phyloP scores from a whole-genome alignment of 306 rosid species.

The Ammopiptanthus mongolicus region DNA sequence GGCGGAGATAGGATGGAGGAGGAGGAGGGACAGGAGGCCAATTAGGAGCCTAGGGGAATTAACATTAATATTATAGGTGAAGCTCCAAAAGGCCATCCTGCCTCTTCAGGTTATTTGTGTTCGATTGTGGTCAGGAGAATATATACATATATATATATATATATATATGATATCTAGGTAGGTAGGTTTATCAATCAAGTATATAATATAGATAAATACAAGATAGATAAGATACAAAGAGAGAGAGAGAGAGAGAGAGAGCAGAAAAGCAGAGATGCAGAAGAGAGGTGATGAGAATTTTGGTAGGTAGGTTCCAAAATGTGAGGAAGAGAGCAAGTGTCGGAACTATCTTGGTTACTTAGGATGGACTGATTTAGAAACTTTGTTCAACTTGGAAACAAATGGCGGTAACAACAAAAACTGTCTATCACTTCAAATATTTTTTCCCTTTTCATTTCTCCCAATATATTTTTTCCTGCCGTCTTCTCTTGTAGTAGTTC shows the following conservation, averaged over 20 bases:
- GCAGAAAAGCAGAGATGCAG: neutral
- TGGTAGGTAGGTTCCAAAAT: neutral
- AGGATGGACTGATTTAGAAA: neutral
- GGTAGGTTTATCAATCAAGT: too few relatives aligned
- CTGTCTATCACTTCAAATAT: too few relatives aligned
- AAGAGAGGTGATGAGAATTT: neutral
- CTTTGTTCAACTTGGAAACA: neutral
- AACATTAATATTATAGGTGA: too few relatives aligned
- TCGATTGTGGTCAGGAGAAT: too few relatives aligned
- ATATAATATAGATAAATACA: too few relatives aligned
- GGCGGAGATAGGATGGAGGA: neutral
- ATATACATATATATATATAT: too few relatives aligned
- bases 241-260: too few relatives aligned
- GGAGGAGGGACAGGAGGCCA: constrained; percentile 36
- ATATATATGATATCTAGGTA: too few relatives aligned
- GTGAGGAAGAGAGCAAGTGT: neutral
- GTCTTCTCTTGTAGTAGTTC: neutral
- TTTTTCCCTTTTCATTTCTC: neutral
- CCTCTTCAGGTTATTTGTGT: neutral
- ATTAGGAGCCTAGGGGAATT: constrained; percentile 9
- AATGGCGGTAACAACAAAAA: neutral
- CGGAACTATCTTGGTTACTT: neutral
- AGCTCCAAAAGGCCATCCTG: constrained; percentile 26
- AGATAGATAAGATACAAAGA: too few relatives aligned
- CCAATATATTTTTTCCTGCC: neutral